Evolutionary conservation across 2,329 filamentous ascomycete species (phyloP).

Genomic region (Claviceps sorghi): DNA sequence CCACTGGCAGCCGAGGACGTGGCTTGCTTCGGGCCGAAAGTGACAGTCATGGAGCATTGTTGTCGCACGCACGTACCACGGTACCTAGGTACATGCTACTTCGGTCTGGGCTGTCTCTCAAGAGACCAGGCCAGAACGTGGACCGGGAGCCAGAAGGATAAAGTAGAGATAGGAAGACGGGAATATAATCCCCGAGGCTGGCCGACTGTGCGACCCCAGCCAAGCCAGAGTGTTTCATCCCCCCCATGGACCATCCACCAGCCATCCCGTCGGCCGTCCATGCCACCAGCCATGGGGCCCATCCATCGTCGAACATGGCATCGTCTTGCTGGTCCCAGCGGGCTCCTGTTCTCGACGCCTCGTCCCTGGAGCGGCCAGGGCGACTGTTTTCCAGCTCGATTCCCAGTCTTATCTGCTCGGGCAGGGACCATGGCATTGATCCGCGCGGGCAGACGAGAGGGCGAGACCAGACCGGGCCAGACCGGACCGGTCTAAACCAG

Average conservation of each 20-base stretch:
- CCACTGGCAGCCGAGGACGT: background rate
- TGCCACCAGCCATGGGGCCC: background rate
- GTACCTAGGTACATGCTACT: background rate
- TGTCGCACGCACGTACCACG: too few species aligned
- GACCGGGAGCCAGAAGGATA: background rate
- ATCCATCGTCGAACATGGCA: background rate
- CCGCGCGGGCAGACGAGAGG: too few species aligned
- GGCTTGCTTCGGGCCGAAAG: background rate
- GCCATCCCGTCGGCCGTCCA: background rate
- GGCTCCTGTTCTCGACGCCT: too few species aligned
- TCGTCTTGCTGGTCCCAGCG: too few species aligned
- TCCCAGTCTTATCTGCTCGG: background rate
- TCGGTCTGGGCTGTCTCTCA: background rate
- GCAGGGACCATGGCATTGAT: background rate
- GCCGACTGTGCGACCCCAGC: background rate
- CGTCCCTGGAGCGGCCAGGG: too few species aligned
- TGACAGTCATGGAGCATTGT: background rate
- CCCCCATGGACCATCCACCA: background rate
- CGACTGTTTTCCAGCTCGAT: too few species aligned
- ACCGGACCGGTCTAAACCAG: too few species aligned
- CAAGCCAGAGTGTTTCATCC: background rate
- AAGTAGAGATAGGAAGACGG: background rate
- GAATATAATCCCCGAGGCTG: background rate
- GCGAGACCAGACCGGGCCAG: too few species aligned
- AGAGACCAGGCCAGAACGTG: background rate